These are phyloP conservation scores for Babjeviella inositovora DNA, from an alignment of 805 yeast species.

Conservation along the genomic window DNA sequence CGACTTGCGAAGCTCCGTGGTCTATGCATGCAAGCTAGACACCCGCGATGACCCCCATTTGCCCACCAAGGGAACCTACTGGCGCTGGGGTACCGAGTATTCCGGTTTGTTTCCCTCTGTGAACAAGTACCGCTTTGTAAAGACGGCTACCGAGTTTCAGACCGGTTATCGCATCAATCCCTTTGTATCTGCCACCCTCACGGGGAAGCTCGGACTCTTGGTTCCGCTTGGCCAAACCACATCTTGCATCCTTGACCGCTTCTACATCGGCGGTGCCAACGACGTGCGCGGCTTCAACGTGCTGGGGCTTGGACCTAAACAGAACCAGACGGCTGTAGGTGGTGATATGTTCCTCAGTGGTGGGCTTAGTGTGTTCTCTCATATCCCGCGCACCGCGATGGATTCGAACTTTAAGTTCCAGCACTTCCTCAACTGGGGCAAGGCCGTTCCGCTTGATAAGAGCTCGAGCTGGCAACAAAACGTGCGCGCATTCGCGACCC, in stretches of 20 bases:
- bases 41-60: constrained; percentile 22
- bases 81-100: constrained; percentile 18
- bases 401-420: constrained; percentile 33
- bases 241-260: constrained; percentile 29
- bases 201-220: constrained; percentile 17
- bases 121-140: constrained; percentile 17
- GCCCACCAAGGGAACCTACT: constrained; percentile 22
- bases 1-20: constrained; percentile 23
- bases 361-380: constrained; percentile 25
- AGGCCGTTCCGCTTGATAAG: constrained; percentile 13
- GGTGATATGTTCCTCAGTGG: constrained; percentile 31
- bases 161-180: constrained; percentile 9
- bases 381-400: constrained; percentile 19
- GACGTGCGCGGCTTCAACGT: constrained; percentile 35
- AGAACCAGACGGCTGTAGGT: constrained; percentile 29
- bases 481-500: constrained; percentile 3
- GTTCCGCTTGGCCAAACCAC: constrained; percentile 6
- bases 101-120: constrained; percentile 12
- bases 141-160: constrained; percentile 21
- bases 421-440: constrained; percentile 29
- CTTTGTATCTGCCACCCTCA: constrained; percentile 8
- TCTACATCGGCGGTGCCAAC: constrained; percentile 43
- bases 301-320: constrained; percentile 40
- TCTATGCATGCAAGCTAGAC: constrained; percentile 22
- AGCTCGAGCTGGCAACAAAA: neutral